Base-by-base conservation (phyloP, 805 yeast genomes). In the Candida krabiensis region DNA sequence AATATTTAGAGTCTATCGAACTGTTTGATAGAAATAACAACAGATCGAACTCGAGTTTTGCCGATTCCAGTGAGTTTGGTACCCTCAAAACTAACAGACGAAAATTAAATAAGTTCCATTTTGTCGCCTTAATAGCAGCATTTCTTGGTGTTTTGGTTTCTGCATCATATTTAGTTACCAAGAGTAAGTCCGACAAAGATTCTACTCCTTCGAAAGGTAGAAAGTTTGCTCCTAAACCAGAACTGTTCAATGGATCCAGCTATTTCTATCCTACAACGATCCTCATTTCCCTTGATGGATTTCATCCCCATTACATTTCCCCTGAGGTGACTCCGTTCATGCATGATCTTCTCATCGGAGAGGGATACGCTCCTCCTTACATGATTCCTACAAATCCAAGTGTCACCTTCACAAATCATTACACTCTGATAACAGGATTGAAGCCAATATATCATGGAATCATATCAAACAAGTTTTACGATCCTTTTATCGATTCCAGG, bases 301-400 rank as follows among this genome's bases (percentile, higher is more conserved):
- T 90, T 59, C 95, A 90, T 55, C 97, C 97, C 3, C 91, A 86
- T 53, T 85, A 88, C 56, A 76, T 90, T 9, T 79, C 82, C 2
- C 50, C 73, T 5, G 63, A 68, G 14, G 53, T 71, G 21, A 90
- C 96, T 0, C 98, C 98, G 1, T 67, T 77, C 25, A 55, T 90
- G 56, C 80, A 84, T 53, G 60, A 68, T 8, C 58, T 90, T 58
- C 62, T 79, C 46, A 47, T 69, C 4, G 61, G 75, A 18, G 73
- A 69, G 4, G 73, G 67, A 35, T 83, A 81, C 12, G 79, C 88
- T 4, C 76, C 95, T 1, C 96, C 97, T 1, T 88, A 76, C 54
- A 86, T 91, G 91, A 63, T 65, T 7, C 96, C 97, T 1, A 75
- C 88, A 2, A 88, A 89, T 57, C 97, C 97, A 4, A 77, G 95